Base-by-base conservation (phyloP, 257 asterid species). In the Paraleonurus japonicus region DNA sequence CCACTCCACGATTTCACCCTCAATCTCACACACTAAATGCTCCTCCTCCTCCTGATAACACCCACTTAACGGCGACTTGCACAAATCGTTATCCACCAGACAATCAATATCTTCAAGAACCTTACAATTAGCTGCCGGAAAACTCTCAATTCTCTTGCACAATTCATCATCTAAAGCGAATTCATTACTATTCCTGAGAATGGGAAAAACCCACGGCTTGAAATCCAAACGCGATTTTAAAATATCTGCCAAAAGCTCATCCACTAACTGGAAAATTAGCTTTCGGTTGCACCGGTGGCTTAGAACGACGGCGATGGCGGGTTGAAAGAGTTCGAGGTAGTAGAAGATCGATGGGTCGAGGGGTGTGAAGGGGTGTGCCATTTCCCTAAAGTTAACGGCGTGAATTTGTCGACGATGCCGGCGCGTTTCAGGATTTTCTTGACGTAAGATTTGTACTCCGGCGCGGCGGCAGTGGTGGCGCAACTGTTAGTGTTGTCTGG, bases 331-430 rank as follows among this genome's bases (percentile, higher is more conserved):
- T 51, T 93, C 98, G 0, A 93, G 81, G 77, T 81, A 80, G 74
- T 93, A 87, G 75, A 89, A 93, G 33, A 90, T 86, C 2, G 96
- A 84, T 4, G 96, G 97, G 75, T 90, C 94, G 8, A 93, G 87
- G 98, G 92, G 73, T 81, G 94, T 0, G 92, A 75, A 6, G 81
- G 68, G 22, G 87, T 72, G 75, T 84, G 82, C 87, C 90, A 86
- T 43, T 87, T 85, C 19, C 83, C 84, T n/a, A 78, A 48, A 8
- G 88, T 75, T 12, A 86, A 24, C 0, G 87, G 80, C 62, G 81
- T 72, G 41, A 69, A 19, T 15, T 30, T 53, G 69, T 73, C 75
- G 69, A 39, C 33, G 68, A 80, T 82, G 53, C 91, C 94, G 0
- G 92, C 77, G 71, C 96, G 94, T 67, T 83, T 87, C 4, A 93